Evolutionary conservation across 768 basidiomycete species (phyloP).

Genomic region (Phylloporus rhodoxanthus): DNA sequence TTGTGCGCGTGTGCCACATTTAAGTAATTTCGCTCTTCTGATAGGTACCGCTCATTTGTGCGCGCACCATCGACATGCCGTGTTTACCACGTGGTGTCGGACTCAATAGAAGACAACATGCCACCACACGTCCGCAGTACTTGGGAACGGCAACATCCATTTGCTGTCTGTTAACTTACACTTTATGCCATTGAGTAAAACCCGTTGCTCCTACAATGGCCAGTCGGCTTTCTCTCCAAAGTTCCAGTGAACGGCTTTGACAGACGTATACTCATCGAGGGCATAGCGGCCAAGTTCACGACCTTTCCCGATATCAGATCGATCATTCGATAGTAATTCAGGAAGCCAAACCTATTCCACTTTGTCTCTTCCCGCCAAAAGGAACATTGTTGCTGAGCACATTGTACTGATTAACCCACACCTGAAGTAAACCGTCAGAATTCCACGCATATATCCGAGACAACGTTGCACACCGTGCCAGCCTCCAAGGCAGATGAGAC

Average conservation of each 20-base stretch:
- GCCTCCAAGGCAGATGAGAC: conserved; percentile 83
- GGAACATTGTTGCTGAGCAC: conserved; percentile 82
- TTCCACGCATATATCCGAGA: not conserved
- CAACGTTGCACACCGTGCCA: conserved; percentile 59
- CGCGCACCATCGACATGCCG: conserved; percentile 5
- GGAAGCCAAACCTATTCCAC: conserved; percentile 59
- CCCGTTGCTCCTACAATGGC: conserved; percentile 47
- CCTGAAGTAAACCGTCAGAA: conserved; percentile 35
- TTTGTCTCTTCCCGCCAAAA: conserved; percentile 94
- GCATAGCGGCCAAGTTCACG: conserved; percentile 85
- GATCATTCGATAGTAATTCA: not conserved
- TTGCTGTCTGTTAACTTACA: conserved; percentile 17
- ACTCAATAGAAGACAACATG: not conserved
- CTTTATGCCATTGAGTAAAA: not conserved
- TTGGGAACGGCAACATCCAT: conserved; percentile 7
- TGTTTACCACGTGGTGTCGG: conserved; percentile 3
- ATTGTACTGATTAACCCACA: conserved; percentile 93
- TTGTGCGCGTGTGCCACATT: conserved; percentile 22
- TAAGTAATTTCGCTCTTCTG: conserved; percentile 13
- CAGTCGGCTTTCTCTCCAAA: conserved; percentile 75
- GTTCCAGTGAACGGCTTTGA: conserved; percentile 85
- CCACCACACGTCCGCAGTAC: conserved; percentile 2
- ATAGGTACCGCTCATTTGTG: conserved; percentile 11
- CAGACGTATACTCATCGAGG: conserved; percentile 76
- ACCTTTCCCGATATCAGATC: conserved; percentile 40